Evolutionary conservation across 306 rosid species (phyloP), one percentile per base, ranked within the genome.

Genomic region (Fragaria ananassa): DNA sequence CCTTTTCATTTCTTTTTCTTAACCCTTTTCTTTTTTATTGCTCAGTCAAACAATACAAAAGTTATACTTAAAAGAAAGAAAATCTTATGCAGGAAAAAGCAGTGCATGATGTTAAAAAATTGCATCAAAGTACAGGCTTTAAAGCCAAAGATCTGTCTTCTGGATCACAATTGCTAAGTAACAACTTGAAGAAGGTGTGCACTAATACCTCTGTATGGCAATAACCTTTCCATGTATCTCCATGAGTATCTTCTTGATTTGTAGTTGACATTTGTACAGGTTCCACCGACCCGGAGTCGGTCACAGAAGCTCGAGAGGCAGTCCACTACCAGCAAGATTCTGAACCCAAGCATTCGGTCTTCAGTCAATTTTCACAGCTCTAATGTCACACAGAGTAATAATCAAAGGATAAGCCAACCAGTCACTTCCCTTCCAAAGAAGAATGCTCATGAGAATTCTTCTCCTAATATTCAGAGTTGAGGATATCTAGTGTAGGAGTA

Each of bases 401-500:
- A 76, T 69, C 79, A 45, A 73, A 60, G 81, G 46, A 76, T 60
- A 35, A 74, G 81, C 71, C 79, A 29, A 70, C 80, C 90, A 25
- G 70, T 76, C 70, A 79, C 76, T 76, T 78, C 92, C 70, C 61
- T 71, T 39, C 65, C 76, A 10, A 72, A 49, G 45, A 91, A 85
- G 78, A 84, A 71, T 81, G 82, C 87, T 27, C 80, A 64, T 64
- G 98, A 93, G 82, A 93, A 93, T 81, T 82, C 84, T 67, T 89
- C 96, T 74, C 98, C 97, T 76, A 88, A 91, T 77, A 86, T 93
- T 81, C 94, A 82, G 81, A 81, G 58, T 60, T 86, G 80, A 88
- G 74, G 49, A 8, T 41, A 35, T 41, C 50, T 66, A 49, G 60
- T 31, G 0, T 45, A 74, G 74, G 81, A 68, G 21, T 42, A 56